Percentiles rank a stretch among this genome's conserved stretches.
Evolutionary conservation across 306 rosid species (phyloP).

Genomic region (Styphnolobium japonicum): DNA sequence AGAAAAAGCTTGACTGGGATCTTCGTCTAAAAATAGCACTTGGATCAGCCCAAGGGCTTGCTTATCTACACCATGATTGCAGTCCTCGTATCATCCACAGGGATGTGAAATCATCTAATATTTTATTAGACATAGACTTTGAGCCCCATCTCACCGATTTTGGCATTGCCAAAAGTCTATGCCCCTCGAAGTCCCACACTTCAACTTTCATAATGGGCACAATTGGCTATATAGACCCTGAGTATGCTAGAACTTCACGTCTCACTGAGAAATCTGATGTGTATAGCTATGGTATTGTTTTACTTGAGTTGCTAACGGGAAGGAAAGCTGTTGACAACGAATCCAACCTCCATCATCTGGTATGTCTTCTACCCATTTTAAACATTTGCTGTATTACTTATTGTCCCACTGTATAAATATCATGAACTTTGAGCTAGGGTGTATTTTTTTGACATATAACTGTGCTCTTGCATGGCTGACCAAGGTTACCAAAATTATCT

Average conservation of each 20-base stretch:
- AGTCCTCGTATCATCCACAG: conserved; percentile 91
- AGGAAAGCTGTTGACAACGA: conserved; percentile 91
- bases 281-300: conserved; percentile 89
- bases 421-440: not conserved
- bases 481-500: too few species aligned
- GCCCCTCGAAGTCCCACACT: conserved; percentile 73
- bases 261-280: conserved; percentile 96
- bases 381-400: not conserved
- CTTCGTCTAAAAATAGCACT: conserved; percentile 78
- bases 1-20: conserved; percentile 82
- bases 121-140: conserved; percentile 78
- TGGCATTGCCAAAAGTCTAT: conserved; percentile 88
- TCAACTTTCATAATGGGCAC: conserved; percentile 93
- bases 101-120: conserved; percentile 91
- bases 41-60: conserved; percentile 92
- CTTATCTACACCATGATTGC: conserved; percentile 94
- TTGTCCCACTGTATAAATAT: not conserved
- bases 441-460: not conserved
- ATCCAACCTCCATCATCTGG: conserved; percentile 89
- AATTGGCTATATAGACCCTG: conserved; percentile 96
- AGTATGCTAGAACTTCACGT: conserved; percentile 90
- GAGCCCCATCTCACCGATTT: conserved; percentile 92
- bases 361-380: conserved; percentile 17
- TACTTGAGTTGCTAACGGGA: conserved; percentile 91
- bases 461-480: not conserved